phyloP scores from a whole-genome alignment of 1,284 basidiomycete species.

The Apiotrichum laibachii region DNA sequence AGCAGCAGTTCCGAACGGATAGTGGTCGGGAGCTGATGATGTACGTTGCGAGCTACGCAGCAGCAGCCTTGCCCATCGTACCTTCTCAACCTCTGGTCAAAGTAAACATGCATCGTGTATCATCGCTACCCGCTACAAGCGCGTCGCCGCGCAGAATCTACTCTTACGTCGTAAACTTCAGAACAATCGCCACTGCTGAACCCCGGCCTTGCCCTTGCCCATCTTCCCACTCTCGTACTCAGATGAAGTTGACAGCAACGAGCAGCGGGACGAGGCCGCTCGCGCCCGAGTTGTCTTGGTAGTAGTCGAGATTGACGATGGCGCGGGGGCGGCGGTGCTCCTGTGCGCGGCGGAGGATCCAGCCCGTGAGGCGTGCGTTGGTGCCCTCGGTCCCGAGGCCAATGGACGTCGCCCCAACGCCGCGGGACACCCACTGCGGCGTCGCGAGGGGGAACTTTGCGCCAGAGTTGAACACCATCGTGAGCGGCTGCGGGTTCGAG shows the following conservation, averaged over 20 bases:
- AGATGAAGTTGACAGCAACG: conserved; percentile 15
- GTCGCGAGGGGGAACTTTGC: conserved; percentile 72
- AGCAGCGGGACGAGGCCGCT: conserved; percentile 12
- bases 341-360: conserved; percentile 59
- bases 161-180: no score
- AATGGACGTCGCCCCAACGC: conserved; percentile 71
- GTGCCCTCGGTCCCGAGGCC: conserved; percentile 76
- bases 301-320: conserved; percentile 43
- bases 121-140: no score
- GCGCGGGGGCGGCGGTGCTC: conserved; percentile 30
- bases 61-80: no score
- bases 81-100: no score
- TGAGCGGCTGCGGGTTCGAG: conserved; percentile 46
- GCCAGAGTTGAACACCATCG: conserved; percentile 75
- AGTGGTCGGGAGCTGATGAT: no score
- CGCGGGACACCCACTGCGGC: conserved; percentile 69
- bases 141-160: no score
- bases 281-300: conserved; percentile 27
- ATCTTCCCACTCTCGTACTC: background rate
- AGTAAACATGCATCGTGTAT: no score
- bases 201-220: no score
- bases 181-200: no score
- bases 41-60: no score
- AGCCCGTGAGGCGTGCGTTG: conserved; percentile 67
- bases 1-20: no score